Evolutionary conservation across 2,329 filamentous ascomycete genomes (phyloP), one percentile per base, ranked within the genome.

Genomic region (Monilinia polystroma): DNA sequence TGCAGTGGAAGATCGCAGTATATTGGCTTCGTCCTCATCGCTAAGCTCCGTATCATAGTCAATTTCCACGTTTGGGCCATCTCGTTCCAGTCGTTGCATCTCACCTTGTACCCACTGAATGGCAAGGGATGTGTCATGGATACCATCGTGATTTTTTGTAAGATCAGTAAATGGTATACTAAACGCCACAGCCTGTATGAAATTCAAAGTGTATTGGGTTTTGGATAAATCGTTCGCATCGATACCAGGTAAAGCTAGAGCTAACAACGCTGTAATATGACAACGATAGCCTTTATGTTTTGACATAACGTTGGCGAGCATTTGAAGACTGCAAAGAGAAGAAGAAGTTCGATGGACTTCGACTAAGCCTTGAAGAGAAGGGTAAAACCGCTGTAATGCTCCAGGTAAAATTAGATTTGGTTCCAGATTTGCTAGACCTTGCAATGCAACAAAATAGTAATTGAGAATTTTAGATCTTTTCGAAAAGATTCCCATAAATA

Each of bases 151-250:
- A 56, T 88, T 87, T 75, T 87, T 85, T 10, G 90, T 89, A 62
- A 99, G 81, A 68, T 96, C 90, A 67, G 91, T 87, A 75, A 99
- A 91, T 0, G 95, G 96, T 63, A 99, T 96, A 74, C 94, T 96
- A 80, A 97, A 98, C 68, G 93, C 94, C 16, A 98, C 92, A 67
- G 92, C 91, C 78, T 98, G 94, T 67, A 99, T 95, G 76, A 97
- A 97, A 72, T 93, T 92, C 67, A 99, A 83, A 0, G 95, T 96
- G 78, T 97, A 92, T 73, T 97, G 86, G 0, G 95, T 98, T 82
- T 99, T 99, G 76, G 95, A 93, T 35, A 99, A 81, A 78, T 99
- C 95, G 76, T 99, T 99, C 70, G 96, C 93, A 79, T 99, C 96
- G 67, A 99, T 96, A 29, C 95, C 96, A 0, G 96, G 96, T 43